Evolutionary conservation across 2,329 filamentous ascomycete genomes (phyloP).

Genomic region (Ascochyta pisi): DNA sequence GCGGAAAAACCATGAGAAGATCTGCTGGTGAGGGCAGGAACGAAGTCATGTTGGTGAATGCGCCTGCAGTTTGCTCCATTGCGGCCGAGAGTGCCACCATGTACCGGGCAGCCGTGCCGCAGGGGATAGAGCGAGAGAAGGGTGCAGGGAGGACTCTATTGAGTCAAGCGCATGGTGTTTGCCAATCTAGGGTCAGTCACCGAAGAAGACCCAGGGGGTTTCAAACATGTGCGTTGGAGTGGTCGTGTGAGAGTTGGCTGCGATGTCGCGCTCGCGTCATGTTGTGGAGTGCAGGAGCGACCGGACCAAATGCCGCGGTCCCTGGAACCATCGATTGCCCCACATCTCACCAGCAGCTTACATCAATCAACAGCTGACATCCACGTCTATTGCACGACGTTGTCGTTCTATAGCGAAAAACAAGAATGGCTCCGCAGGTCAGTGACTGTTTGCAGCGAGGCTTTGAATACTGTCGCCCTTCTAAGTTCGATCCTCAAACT

Average conservation of each 20-base stretch:
- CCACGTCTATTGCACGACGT: neutral
- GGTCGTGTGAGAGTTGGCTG: constrained; percentile 5
- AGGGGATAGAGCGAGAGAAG: constrained; percentile 3
- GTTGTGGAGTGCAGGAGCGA: constrained; percentile 12
- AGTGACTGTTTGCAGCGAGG: too few relatives aligned
- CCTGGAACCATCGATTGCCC: constrained; percentile 2
- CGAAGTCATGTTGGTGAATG: constrained; percentile 44
- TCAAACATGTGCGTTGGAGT: constrained; percentile 1
- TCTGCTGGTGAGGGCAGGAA: constrained; percentile 68
- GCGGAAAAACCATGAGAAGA: constrained; percentile 71
- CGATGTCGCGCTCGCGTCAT: constrained; percentile 8
- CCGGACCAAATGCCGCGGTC: constrained; percentile 7
- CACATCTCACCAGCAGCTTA: neutral
- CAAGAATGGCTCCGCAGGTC: too few relatives aligned
- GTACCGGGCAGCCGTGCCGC: neutral
- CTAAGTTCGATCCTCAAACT: too few relatives aligned
- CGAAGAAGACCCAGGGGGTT: constrained; percentile 6
- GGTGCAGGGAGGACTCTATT: neutral
- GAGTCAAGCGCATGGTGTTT: constrained; percentile 5
- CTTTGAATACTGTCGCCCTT: too few relatives aligned
- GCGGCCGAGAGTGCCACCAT: neutral
- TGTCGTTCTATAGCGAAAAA: too few relatives aligned
- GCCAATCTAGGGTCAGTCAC: constrained; percentile 6
- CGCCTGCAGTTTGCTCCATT: constrained; percentile 34
- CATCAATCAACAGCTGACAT: neutral